These are phyloP conservation scores for Suillus occidentalis DNA, from an alignment of 768 basidiomycete genomes.

Conservation along the genomic window DNA sequence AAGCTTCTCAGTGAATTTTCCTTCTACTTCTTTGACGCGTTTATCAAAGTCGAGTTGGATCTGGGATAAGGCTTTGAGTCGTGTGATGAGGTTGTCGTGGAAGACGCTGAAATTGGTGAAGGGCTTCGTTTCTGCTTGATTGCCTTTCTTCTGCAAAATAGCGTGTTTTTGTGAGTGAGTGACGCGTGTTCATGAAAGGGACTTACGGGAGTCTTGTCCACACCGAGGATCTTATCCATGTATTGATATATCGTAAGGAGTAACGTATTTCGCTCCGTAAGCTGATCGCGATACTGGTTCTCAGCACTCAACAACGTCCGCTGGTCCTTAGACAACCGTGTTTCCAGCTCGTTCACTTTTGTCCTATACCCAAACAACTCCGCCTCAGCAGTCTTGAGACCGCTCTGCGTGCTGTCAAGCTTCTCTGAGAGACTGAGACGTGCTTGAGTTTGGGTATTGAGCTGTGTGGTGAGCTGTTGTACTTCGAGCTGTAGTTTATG, in stretches of 20 bases:
- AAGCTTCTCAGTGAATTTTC: constrained; percentile 69
- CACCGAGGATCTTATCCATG: constrained; percentile 89
- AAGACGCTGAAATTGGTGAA: constrained; percentile 94
- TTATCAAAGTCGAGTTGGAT: constrained; percentile 88
- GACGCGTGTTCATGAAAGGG: neutral
- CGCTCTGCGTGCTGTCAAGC: constrained; percentile 68
- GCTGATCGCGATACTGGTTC: constrained; percentile 83
- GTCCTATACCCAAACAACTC: constrained; percentile 63
- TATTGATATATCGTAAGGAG: constrained; percentile 93
- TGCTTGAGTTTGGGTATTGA: constrained; percentile 86
- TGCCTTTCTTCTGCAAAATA: constrained; percentile 63
- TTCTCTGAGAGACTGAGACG: constrained; percentile 86
- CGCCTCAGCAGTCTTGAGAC: constrained; percentile 62
- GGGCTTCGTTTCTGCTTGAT: constrained; percentile 82
- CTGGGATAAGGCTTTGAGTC: constrained; percentile 81
- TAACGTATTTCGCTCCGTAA: constrained; percentile 91
- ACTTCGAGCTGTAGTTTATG: constrained; percentile 80
- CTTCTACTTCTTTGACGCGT: constrained; percentile 77
- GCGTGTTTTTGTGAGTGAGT: neutral
- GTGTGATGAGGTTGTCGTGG: constrained; percentile 89
- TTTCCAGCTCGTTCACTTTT: constrained; percentile 74
- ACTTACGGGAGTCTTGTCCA: constrained; percentile 80
- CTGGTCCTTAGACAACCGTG: constrained; percentile 79
- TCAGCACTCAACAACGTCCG: constrained; percentile 69
- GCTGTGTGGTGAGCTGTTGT: constrained; percentile 73